Conservation (phyloP, 148 eudicot genomes). For the Cornus kousa region DNA sequence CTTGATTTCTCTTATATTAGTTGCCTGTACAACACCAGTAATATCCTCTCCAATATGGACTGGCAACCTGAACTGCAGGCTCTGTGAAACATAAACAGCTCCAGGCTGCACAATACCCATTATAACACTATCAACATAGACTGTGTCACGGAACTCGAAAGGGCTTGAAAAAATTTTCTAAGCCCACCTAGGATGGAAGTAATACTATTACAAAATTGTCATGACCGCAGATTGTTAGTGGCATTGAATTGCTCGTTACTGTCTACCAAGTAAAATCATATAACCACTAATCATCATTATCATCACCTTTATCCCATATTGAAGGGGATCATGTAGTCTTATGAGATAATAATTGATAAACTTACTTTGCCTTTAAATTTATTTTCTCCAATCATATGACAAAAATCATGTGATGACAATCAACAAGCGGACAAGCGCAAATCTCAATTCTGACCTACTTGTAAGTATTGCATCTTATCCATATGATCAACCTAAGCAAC, state of each 20-base stretch:
- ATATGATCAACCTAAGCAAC: not conserved
- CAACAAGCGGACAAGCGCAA: no score
- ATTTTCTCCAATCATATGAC: not conserved
- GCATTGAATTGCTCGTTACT: no score
- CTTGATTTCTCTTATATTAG: conserved; percentile 29
- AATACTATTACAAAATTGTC: not conserved
- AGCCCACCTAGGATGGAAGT: not conserved
- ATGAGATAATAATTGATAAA: no score
- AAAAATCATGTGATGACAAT: not conserved
- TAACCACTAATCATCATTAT: no score
- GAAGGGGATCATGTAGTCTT: no score
- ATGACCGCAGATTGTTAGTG: no score
- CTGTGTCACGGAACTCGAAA: not conserved
- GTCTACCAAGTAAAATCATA: no score
- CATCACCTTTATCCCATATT: no score
- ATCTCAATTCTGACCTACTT: no score
- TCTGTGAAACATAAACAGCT: conserved; percentile 61
- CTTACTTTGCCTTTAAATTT: no score
- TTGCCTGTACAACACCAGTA: conserved; percentile 45
- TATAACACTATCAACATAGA: no score
- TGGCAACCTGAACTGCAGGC: conserved; percentile 57
- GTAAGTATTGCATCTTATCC: no score
- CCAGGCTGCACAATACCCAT: conserved; percentile 47
- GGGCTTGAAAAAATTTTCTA: not conserved
- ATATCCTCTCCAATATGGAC: conserved; percentile 57